Evolutionary conservation across 345 rosid genomes (phyloP).

Genomic region (Brassica cretica): DNA sequence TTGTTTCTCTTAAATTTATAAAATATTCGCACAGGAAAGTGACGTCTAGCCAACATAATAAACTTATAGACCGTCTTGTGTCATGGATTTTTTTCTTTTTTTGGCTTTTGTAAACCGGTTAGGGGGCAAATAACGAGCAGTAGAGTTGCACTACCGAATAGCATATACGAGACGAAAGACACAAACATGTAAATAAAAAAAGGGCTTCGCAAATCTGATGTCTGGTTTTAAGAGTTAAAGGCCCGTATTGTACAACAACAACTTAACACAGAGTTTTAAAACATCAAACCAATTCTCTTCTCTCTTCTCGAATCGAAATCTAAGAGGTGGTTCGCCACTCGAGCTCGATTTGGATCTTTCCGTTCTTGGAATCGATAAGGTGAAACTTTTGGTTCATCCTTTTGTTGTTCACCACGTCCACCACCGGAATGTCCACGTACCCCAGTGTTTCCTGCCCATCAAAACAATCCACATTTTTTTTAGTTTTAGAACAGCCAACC

Average conservation of each 20-base stretch:
- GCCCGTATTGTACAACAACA: conserved; percentile 40
- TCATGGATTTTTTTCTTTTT: neutral
- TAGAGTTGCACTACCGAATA: neutral
- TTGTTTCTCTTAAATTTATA: neutral
- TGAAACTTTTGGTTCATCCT: conserved; percentile 85
- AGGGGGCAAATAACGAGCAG: neutral
- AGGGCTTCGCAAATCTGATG: conserved; percentile 34
- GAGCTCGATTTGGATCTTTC: conserved; percentile 78
- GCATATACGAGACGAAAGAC: neutral
- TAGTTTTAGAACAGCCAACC: neutral
- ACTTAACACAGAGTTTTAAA: conserved; percentile 8
- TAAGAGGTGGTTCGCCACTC: conserved; percentile 77
- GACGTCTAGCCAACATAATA: neutral
- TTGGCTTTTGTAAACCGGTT: neutral
- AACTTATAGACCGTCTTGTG: neutral
- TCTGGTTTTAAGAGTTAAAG: conserved; percentile 27
- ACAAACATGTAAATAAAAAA: neutral
- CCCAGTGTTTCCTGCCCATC: conserved; percentile 73
- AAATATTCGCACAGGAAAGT: neutral
- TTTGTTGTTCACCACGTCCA: conserved; percentile 81
- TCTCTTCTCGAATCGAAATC: conserved; percentile 33
- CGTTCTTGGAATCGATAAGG: conserved; percentile 90
- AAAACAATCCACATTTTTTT: neutral
- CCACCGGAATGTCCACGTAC: conserved; percentile 63
- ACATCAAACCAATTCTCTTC: conserved; percentile 24